A percentile compares a stretch with the other conserved stretches of the same genome.
phyloP scores from a whole-genome alignment of 257 asterid genomes.

The Solanum pimpinellifolium region DNA sequence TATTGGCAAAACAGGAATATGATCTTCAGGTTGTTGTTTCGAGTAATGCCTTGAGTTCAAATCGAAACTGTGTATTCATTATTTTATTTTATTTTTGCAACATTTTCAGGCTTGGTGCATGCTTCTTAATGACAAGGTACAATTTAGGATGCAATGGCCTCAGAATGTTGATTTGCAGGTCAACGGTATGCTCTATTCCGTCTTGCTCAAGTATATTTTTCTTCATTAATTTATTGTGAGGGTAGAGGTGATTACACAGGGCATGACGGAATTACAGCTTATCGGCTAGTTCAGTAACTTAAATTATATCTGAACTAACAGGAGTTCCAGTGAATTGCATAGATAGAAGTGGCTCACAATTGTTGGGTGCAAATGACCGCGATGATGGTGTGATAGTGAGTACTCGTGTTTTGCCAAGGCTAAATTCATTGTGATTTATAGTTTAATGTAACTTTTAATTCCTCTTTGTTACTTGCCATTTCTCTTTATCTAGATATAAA shows the following conservation, averaged over 20 bases:
- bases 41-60: not conserved
- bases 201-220: not conserved
- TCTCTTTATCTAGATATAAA: not conserved
- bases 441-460: too few species aligned
- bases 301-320: slow-evolving; percentile 17
- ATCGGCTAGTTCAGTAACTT: not conserved
- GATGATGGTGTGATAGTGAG: slow-evolving; percentile 67
- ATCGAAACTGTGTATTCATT: not conserved
- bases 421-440: not conserved
- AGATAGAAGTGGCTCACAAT: slow-evolving; percentile 80
- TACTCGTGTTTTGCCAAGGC: not conserved
- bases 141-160: slow-evolving; percentile 93
- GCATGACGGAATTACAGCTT: not conserved
- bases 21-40: slow-evolving; percentile 66
- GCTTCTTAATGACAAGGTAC: slow-evolving; percentile 86
- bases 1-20: slow-evolving; percentile 66
- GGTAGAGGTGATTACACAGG: not conserved
- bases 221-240: not conserved
- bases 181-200: slow-evolving; percentile 46
- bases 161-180: slow-evolving; percentile 73
- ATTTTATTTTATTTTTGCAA: not conserved
- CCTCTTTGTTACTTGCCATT: not conserved
- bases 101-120: slow-evolving; percentile 75
- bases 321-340: slow-evolving; percentile 75
- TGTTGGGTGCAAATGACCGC: slow-evolving; percentile 63